Conservation (phyloP, 208 protist species). For the Leishmania gerbilli region DNA sequence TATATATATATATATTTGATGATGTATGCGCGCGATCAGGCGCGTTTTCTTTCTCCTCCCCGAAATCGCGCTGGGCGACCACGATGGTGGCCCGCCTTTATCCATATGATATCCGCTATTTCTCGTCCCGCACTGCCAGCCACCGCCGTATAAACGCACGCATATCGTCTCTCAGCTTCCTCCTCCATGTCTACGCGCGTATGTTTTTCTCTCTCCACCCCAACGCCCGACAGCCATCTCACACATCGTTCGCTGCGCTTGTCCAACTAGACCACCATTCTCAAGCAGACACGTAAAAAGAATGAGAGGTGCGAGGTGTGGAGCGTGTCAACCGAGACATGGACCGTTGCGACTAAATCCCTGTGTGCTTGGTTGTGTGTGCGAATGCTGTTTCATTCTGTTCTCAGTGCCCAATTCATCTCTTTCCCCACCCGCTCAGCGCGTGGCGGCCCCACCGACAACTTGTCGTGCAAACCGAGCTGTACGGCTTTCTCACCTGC, state of each 20-base stretch:
- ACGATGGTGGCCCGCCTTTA: background rate
- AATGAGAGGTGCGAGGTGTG: too few species aligned
- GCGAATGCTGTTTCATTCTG: too few species aligned
- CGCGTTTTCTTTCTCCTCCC: background rate
- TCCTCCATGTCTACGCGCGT: too few species aligned
- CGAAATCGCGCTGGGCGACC: background rate
- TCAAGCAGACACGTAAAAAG: background rate
- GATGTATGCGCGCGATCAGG: background rate
- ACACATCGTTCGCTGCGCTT: background rate
- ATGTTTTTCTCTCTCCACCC: background rate
- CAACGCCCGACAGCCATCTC: background rate
- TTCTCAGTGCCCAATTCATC: too few species aligned
- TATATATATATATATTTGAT: background rate
- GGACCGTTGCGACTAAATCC: background rate
- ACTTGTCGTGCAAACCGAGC: background rate
- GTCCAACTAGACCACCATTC: background rate
- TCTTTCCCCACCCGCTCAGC: too few species aligned
- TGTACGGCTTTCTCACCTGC: background rate
- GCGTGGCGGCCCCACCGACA: too few species aligned
- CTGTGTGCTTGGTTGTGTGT: background rate
- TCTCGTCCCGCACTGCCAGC: too few species aligned
- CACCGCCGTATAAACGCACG: too few species aligned
- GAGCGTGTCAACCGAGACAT: background rate
- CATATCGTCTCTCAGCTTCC: too few species aligned
- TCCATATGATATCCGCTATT: background rate